Evolutionary conservation across 257 asterid genomes (phyloP), one percentile per base, ranked within the genome.

Genomic region (Salvia rosmarinus): DNA sequence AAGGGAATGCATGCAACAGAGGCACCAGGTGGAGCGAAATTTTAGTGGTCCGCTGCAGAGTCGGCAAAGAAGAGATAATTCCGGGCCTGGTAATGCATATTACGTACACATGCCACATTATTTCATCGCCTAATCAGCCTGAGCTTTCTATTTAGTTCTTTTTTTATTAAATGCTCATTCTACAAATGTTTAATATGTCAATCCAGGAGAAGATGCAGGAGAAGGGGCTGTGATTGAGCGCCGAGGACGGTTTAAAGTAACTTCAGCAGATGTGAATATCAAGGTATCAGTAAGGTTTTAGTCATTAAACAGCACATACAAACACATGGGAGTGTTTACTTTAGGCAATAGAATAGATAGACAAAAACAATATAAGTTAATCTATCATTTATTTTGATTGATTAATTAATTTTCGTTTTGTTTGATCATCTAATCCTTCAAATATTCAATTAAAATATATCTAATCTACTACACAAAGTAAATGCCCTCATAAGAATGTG

Each of bases 161-260:
- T 39, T 51, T 54, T 28, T 28, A n/a, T 73, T 28, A 51, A 63
- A 34, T 21, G 17, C 68, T 55, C 64, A 58, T 59, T 35, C 67
- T 55, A 65, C 16, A 44, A 62, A 54, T 68, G 60, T 28, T 64
- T 51, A 46, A 64, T n/a, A 54, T 67, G 42, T 78, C 34, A 76
- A 60, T 79, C 76, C 72, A 95, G 98, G 85, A 68, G 95, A 89
- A 47, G 98, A 95, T 75, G 68, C 86, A 65, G 82, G 91, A 4
- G 99, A 95, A 79, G 87, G 89, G 42, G 90, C 96, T 71, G 74
- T 88, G 58, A 84, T 95, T 72, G 95, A 90, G 88, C 91, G 89
- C 76, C 85, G 85, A 89, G 99, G 99, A 32, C 99, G 98, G 62
- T 95, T 92, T 78, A 87, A 95, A 88, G 97, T 95, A 81, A 95